Percentiles rank a stretch among this genome's conserved stretches.
Conservation (phyloP, 2,329 filamentous ascomycete species). For the Trichoderma brevicompactum region DNA sequence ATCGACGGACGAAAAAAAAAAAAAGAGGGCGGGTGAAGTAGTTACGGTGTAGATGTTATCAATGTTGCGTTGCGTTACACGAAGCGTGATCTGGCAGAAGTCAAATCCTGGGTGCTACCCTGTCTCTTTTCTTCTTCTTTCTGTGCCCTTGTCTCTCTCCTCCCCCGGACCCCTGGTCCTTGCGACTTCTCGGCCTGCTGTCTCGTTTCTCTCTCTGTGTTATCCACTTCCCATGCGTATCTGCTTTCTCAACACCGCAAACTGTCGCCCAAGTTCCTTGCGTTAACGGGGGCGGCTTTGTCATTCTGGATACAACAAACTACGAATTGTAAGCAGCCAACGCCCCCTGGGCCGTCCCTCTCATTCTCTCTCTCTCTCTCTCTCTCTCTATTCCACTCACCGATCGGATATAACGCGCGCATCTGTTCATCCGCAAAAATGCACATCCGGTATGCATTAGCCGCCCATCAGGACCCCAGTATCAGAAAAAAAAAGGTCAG, state of each 20-base stretch:
- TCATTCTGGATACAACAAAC: too few relatives aligned
- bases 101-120: constrained; percentile 7
- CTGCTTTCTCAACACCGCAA: too few relatives aligned
- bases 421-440: neutral
- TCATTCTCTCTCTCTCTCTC: neutral
- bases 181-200: too few relatives aligned
- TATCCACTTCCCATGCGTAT: too few relatives aligned
- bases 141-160: neutral
- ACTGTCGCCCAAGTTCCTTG: too few relatives aligned
- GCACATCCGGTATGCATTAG: neutral
- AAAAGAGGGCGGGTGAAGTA: neutral
- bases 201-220: too few relatives aligned
- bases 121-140: neutral
- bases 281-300: too few relatives aligned
- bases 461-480: constrained; percentile 5
- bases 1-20: too few relatives aligned
- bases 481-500: neutral
- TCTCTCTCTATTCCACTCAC: neutral
- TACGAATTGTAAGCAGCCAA: too few relatives aligned
- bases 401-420: neutral
- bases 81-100: constrained; percentile 12
- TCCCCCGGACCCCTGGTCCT: too few relatives aligned
- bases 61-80: neutral
- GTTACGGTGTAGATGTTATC: constrained; percentile 16
- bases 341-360: too few relatives aligned